Conservation (phyloP, 345 rosid species). For the Moringa oleifera region DNA sequence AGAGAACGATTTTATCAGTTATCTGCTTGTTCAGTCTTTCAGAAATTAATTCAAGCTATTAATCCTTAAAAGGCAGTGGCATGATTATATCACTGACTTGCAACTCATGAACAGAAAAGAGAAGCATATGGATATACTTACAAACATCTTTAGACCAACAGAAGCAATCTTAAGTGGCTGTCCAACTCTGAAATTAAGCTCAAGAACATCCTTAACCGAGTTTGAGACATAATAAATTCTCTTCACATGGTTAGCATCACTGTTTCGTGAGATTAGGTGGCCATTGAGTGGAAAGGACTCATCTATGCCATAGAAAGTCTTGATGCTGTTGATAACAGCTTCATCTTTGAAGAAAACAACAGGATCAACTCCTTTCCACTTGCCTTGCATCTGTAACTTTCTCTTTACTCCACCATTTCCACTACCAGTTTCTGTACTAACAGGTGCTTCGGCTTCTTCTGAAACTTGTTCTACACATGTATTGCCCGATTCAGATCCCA, state of each 20-base stretch:
- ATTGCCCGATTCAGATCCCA: slow-evolving; percentile 15
- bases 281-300: slow-evolving; percentile 66
- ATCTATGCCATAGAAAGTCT: slow-evolving; percentile 71
- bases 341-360: slow-evolving; percentile 79
- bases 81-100: too few relatives aligned
- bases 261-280: slow-evolving; percentile 82
- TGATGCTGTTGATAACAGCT: slow-evolving; percentile 52
- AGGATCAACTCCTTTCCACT: slow-evolving; percentile 94
- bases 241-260: slow-evolving; percentile 74
- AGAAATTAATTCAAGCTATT: not conserved
- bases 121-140: slow-evolving; percentile 34
- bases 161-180: slow-evolving; percentile 88
- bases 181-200: slow-evolving; percentile 67
- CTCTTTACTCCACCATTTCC: slow-evolving; percentile 50
- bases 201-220: slow-evolving; percentile 72
- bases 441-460: slow-evolving; percentile 27
- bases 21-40: not conserved
- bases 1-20: not conserved
- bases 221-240: slow-evolving; percentile 85
- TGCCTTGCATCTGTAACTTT: slow-evolving; percentile 87
- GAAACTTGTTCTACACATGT: slow-evolving; percentile 26
- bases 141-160: slow-evolving; percentile 95
- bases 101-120: not conserved
- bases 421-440: slow-evolving; percentile 33
- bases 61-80: too few relatives aligned